Evolutionary conservation across 306 rosid species (phyloP), one percentile per base, ranked within the genome.

Genomic region (Vigna hirtella): DNA sequence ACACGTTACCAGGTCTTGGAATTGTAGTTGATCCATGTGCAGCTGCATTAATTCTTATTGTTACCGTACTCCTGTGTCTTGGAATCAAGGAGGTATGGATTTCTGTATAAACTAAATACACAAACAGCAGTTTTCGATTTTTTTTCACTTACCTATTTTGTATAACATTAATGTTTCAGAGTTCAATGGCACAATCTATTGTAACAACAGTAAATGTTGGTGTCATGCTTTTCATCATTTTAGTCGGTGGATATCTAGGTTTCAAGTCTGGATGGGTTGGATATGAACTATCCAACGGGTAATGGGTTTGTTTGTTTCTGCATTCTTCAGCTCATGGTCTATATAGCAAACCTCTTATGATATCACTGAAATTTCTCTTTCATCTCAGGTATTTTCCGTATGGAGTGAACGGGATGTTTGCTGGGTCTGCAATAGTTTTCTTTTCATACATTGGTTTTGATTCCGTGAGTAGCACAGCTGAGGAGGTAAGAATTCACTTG

Each of bases 361-460:
- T 70, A 58, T 67, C 12, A 32, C 69, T 83, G 58, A 81, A 51
- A 64, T 49, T 83, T 73, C 49, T 79, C 66, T 45, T 18, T 68
- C 48, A 28, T 80, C 75, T 69, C 80, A 90, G 96, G 88, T 90
- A 83, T 77, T 85, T 89, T 58, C 88, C 93, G 0, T 87, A 82
- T 66, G 96, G 96, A 73, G 64, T 91, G 36, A 88, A 91, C 51
- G 96, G 96, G 52, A 64, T 91, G 79, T 83, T 91, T 72, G 42
- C 91, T 76, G 93, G 96, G 68, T 86, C 91, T 58, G 85, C 89
- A n/a, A 81, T 87, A 56, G 87, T 91, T 83, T 91, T 91, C 91
- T 91, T 91, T 84, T 87, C 93, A 51, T 88, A 87, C 79, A 91
- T 88, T 43, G 96, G 96, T 70, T 91, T 91, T 53, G 96, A 91